phyloP scores from a whole-genome alignment of 179 eudicot genomes.

The Heliamphora pulchella region DNA sequence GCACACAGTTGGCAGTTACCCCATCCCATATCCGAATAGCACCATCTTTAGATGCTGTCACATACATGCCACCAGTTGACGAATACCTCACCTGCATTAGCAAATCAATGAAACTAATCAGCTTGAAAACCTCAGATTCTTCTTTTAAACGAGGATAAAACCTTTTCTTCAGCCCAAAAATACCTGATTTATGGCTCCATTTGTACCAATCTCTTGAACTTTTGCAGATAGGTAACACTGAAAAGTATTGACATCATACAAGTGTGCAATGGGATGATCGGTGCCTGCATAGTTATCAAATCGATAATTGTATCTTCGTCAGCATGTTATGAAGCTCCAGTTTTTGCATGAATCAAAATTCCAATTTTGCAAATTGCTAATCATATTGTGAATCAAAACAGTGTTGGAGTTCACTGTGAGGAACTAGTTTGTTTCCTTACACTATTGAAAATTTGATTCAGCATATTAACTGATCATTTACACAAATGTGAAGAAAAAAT shows the following conservation, averaged over 20 bases:
- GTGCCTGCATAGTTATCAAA: slow-evolving; percentile 46
- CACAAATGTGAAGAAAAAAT: not conserved
- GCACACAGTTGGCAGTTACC: slow-evolving; percentile 65
- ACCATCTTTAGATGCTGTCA: slow-evolving; percentile 86
- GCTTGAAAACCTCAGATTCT: not conserved
- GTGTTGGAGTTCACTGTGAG: not conserved
- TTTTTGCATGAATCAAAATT: too few relatives aligned
- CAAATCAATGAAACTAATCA: slow-evolving; percentile 6
- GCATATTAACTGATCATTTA: not conserved
- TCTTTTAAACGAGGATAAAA: not conserved
- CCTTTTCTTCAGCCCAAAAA: too few relatives aligned
- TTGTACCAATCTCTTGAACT: slow-evolving; percentile 43
- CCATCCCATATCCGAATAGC: slow-evolving; percentile 82
- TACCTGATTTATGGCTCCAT: slow-evolving; percentile 79
- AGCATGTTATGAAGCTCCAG: too few relatives aligned
- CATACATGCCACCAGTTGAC: slow-evolving; percentile 68
- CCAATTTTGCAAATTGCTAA: too few relatives aligned
- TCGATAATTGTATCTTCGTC: too few relatives aligned
- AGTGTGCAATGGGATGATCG: slow-evolving; percentile 69
- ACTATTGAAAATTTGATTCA: not conserved
- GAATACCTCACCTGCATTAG: slow-evolving; percentile 66
- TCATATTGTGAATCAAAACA: too few relatives aligned
- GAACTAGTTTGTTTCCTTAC: not conserved
- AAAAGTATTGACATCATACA: slow-evolving; percentile 76
- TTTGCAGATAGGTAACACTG: slow-evolving; percentile 66